phyloP scores from a whole-genome alignment of 495 filamentous ascomycete species.

The Wilcoxina mikolae region DNA sequence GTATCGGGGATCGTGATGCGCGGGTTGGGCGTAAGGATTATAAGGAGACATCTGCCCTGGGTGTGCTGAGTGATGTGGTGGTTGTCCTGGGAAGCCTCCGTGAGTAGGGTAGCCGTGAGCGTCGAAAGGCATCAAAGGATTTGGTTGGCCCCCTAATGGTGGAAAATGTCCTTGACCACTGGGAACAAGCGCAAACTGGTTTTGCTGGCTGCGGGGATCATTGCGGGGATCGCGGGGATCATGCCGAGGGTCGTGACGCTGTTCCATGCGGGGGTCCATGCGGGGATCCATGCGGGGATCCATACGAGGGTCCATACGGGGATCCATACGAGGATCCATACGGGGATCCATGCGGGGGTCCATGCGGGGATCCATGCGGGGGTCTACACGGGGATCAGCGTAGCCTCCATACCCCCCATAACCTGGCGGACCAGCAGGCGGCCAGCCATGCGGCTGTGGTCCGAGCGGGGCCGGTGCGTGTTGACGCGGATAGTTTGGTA shows the following conservation, averaged over 20 bases:
- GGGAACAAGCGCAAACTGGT: conserved; percentile 24
- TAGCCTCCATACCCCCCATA: conserved; percentile 19
- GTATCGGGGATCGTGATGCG: conserved; percentile 10
- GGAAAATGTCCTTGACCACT: conserved; percentile 1
- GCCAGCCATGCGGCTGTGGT: conserved; percentile 10
- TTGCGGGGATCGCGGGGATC: conserved; percentile 9
- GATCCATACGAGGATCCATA: conserved; percentile 8
- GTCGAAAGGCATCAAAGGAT: conserved; percentile 23
- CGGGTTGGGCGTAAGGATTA: conserved; percentile 14
- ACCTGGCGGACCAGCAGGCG: conserved; percentile 7
- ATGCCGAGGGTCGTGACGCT: conserved; percentile 9
- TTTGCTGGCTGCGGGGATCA: conserved; percentile 9
- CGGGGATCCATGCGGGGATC: conserved; percentile 7
- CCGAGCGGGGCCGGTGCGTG: conserved; percentile 18
- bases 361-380: conserved; percentile 7
- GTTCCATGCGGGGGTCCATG: conserved; percentile 7
- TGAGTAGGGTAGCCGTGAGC: conserved; percentile 11
- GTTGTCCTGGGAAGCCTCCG: conserved; percentile 4
- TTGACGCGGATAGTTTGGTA: conserved; percentile 18
- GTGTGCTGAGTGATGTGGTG: conserved; percentile 1
- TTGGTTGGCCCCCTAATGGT: conserved; percentile 2
- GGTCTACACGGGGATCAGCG: conserved; percentile 9
- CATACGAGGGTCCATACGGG: conserved; percentile 6
- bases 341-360: conserved; percentile 9
- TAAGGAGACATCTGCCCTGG: conserved; percentile 4